Percentiles rank a stretch among this genome's conserved stretches.
Conservation (phyloP, 2,329 filamentous ascomycete genomes). For the Pseudonectria foliicola region DNA sequence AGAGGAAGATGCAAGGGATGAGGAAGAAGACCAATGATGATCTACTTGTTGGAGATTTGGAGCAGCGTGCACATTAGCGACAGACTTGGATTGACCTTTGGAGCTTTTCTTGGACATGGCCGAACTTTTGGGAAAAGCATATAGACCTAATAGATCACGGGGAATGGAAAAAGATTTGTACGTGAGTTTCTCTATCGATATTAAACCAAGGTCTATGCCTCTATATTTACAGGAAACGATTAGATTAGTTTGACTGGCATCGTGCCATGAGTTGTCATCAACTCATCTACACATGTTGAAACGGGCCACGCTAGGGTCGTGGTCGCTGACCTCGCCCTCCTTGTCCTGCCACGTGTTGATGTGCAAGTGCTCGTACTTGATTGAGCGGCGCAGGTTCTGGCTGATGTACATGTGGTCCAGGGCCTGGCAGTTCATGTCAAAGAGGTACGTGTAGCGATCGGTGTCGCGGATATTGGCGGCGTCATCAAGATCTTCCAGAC, state of each 20-base stretch:
- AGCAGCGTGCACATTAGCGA: too few species aligned
- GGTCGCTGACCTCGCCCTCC: slow-evolving; percentile 54
- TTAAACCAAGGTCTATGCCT: too few species aligned
- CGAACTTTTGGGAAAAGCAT: too few species aligned
- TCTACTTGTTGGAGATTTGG: too few species aligned
- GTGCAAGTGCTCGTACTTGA: slow-evolving; percentile 59
- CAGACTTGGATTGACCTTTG: too few species aligned
- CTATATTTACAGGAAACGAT: too few species aligned
- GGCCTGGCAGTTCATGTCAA: slow-evolving; percentile 61
- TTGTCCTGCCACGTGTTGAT: slow-evolving; percentile 60
- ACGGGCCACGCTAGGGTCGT: slow-evolving; percentile 60
- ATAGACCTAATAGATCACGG: too few species aligned
- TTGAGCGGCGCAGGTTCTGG: slow-evolving; percentile 36
- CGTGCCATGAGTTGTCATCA: not conserved
- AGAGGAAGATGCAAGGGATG: slow-evolving; percentile 6
- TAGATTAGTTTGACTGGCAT: too few species aligned
- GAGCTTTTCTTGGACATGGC: too few species aligned
- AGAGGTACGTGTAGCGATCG: slow-evolving; percentile 67
- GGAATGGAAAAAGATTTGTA: too few species aligned
- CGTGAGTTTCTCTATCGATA: too few species aligned
- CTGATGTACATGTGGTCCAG: slow-evolving; percentile 66
- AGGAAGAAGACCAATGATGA: slow-evolving; percentile 2
- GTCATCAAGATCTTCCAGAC: slow-evolving; percentile 56
- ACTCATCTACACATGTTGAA: slow-evolving; percentile 50
- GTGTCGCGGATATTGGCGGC: slow-evolving; percentile 41